Conservation (phyloP, 768 basidiomycete genomes). For the Calocera viscosa region DNA sequence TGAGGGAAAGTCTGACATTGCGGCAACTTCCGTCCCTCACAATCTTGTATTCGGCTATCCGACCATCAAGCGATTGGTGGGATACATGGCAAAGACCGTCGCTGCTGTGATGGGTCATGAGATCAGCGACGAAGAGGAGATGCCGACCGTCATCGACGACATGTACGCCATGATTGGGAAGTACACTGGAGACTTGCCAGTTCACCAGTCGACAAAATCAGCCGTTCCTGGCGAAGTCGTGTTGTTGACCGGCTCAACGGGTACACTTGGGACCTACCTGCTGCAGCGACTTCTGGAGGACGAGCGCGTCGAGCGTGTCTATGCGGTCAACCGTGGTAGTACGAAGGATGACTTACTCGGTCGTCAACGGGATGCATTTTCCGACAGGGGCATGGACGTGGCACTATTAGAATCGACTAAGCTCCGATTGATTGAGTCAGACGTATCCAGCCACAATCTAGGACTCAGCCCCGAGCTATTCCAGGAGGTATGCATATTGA, state of each 20-base stretch:
- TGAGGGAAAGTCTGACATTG: not conserved
- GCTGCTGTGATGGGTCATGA: constrained; percentile 16
- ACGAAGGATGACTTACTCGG: not conserved
- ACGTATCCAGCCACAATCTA: not conserved
- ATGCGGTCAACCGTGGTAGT: not conserved
- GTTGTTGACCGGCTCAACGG: not conserved
- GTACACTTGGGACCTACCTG: not conserved
- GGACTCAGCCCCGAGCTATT: constrained; percentile 20
- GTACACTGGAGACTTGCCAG: constrained; percentile 25
- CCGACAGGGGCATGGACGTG: not conserved
- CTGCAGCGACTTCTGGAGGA: not conserved
- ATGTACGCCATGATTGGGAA: constrained; percentile 35
- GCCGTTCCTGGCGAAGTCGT: not conserved
- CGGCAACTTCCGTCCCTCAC: constrained; percentile 12
- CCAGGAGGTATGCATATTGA: constrained; percentile 16
- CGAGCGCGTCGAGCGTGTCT: not conserved
- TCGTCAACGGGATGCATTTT: not conserved
- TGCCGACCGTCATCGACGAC: constrained; percentile 28
- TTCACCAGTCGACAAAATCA: not conserved
- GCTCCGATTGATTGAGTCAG: not conserved
- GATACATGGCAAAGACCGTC: constrained; percentile 18
- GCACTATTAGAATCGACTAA: not conserved
- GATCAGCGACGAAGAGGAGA: constrained; percentile 15
- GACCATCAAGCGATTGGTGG: constrained; percentile 19
- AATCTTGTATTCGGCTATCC: constrained; percentile 33